Percentiles rank a stretch among this genome's conserved stretches.
These are phyloP conservation scores for Carex littledalei DNA, from an alignment of 176 grass and related monocot genomes.

Conservation along the genomic window DNA sequence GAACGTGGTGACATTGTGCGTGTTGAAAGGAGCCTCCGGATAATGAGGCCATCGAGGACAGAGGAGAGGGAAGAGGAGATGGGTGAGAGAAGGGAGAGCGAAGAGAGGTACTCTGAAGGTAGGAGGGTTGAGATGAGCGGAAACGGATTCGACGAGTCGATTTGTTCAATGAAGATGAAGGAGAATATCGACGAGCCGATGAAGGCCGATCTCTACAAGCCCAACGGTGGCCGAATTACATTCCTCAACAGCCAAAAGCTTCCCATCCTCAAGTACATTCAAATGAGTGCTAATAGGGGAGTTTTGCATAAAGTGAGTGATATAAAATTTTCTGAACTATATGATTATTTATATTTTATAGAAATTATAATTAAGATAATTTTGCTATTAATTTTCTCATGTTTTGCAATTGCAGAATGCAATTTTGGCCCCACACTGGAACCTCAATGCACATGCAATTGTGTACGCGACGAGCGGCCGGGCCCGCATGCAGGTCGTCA, in stretches of 20 bases:
- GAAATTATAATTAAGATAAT: background rate
- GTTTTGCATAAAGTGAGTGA: constrained; percentile 27
- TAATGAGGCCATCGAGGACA: background rate
- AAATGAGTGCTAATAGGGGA: constrained; percentile 43
- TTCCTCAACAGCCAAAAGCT: constrained; percentile 47
- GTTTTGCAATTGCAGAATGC: constrained; percentile 27
- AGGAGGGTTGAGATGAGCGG: background rate
- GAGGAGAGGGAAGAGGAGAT: constrained; percentile 17
- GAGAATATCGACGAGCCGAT: constrained; percentile 39
- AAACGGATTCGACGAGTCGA: constrained; percentile 29
- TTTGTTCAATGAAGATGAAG: constrained; percentile 34
- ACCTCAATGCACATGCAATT: constrained; percentile 36
- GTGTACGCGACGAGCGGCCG: constrained; percentile 31
- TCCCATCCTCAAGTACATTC: constrained; percentile 36
- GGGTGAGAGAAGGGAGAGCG: background rate
- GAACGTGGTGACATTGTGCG: constrained; percentile 30
- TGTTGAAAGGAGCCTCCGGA: constrained; percentile 4
- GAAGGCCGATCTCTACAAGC: constrained; percentile 32
- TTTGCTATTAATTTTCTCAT: background rate
- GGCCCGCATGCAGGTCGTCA: constrained; percentile 33
- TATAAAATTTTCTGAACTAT: background rate
- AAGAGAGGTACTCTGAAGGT: background rate
- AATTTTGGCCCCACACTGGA: constrained; percentile 44
- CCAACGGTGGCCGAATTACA: constrained; percentile 25
- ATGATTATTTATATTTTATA: background rate